A percentile compares a stretch with the other conserved stretches of the same genome.
phyloP scores from a whole-genome alignment of 1,284 basidiomycete species.

The Phaffia rhodozyma region DNA sequence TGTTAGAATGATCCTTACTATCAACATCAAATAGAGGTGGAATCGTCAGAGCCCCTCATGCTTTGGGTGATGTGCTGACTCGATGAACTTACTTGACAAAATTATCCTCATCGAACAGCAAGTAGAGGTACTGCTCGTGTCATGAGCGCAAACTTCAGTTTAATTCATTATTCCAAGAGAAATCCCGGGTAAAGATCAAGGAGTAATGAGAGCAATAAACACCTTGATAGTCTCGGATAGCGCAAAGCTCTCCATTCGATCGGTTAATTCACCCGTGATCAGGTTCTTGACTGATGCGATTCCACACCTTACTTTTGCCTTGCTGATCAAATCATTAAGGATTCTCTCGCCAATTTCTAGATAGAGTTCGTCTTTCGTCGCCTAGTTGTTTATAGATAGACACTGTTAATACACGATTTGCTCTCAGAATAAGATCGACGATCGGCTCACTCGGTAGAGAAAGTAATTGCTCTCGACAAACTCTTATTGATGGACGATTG shows the following conservation, averaged over 20 bases:
- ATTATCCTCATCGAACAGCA: constrained; percentile 80
- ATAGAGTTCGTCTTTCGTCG: constrained; percentile 81
- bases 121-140: constrained; percentile 60
- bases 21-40: too few species aligned
- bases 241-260: constrained; percentile 86
- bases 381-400: constrained; percentile 40
- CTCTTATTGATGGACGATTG: constrained; percentile 39
- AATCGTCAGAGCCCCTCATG: too few species aligned
- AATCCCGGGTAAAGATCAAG: neutral
- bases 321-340: constrained; percentile 56
- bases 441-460: constrained; percentile 58
- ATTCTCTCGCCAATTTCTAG: constrained; percentile 77
- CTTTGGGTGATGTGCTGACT: too few species aligned
- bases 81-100: constrained; percentile 41
- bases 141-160: too few species aligned
- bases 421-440: neutral
- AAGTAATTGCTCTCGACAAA: constrained; percentile 92
- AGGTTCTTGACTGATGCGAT: constrained; percentile 69
- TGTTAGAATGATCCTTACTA: constrained; percentile 28
- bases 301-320: constrained; percentile 72
- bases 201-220: constrained; percentile 19
- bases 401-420: constrained; percentile 6
- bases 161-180: too few species aligned
- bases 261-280: constrained; percentile 62
- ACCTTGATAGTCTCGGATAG: constrained; percentile 84